Conservation (phyloP, 2,329 filamentous ascomycete species). For the Pyrenophora graminea region DNA sequence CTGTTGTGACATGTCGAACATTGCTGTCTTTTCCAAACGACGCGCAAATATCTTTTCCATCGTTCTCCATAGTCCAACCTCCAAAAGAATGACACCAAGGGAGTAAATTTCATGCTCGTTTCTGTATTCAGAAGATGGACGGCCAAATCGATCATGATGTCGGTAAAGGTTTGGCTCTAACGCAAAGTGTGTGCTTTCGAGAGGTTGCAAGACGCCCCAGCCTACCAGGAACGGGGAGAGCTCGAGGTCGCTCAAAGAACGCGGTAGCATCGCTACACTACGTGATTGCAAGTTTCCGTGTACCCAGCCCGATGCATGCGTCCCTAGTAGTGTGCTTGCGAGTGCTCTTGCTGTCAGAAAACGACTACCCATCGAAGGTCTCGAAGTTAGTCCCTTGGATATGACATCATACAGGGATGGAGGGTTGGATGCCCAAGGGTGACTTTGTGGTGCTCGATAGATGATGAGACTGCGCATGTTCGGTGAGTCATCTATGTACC, state of each 20-base stretch:
- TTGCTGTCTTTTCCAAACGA: slow-evolving; percentile 12
- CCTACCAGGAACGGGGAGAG: slow-evolving; percentile 18
- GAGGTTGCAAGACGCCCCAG: slow-evolving; percentile 16
- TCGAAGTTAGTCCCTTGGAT: slow-evolving; percentile 6
- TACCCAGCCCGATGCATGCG: slow-evolving; percentile 17
- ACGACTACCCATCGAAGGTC: slow-evolving; percentile 9
- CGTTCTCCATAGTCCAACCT: slow-evolving; percentile 55
- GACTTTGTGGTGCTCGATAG: slow-evolving; percentile 15
- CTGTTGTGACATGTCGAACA: slow-evolving; percentile 9
- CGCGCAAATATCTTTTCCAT: slow-evolving; percentile 17
- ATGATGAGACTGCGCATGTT: slow-evolving; percentile 16
- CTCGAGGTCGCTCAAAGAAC: slow-evolving; percentile 10
- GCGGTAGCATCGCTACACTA: slow-evolving; percentile 16
- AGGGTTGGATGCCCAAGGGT: slow-evolving; percentile 18
- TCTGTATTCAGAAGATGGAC: slow-evolving; percentile 50
- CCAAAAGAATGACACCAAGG: slow-evolving; percentile 58
- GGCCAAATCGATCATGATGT: slow-evolving; percentile 55
- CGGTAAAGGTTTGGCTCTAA: slow-evolving; percentile 53
- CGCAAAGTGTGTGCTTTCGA: slow-evolving; percentile 2
- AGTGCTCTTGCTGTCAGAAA: slow-evolving; percentile 15
- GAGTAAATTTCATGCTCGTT: slow-evolving; percentile 60
- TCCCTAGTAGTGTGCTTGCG: slow-evolving; percentile 12
- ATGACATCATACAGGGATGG: slow-evolving; percentile 15
- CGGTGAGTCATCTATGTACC: slow-evolving; percentile 19
- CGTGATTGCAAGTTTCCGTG: slow-evolving; percentile 20